Percentiles rank a stretch among this genome's conserved stretches.
Evolutionary conservation across 768 basidiomycete genomes (phyloP).

Genomic region (Serendipita sp.): DNA sequence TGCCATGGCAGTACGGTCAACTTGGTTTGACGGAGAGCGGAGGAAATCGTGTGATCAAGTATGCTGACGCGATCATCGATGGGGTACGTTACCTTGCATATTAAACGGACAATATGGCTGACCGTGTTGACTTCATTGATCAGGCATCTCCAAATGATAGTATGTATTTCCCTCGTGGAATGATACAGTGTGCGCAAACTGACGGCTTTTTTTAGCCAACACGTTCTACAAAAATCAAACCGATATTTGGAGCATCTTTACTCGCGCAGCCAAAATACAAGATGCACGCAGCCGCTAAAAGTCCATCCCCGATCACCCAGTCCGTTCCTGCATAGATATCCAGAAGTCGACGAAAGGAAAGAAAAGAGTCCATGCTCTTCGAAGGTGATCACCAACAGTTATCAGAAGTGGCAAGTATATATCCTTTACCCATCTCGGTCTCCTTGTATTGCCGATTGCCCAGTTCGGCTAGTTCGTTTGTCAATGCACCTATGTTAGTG

Average conservation of each 20-base stretch:
- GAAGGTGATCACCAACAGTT: too few species aligned
- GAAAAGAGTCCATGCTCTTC: too few species aligned
- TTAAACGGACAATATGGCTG: neutral
- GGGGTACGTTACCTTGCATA: constrained; percentile 20
- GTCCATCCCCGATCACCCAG: too few species aligned
- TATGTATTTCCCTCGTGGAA: constrained; percentile 13
- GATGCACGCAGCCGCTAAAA: neutral
- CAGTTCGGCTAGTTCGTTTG: too few species aligned
- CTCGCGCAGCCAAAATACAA: constrained; percentile 13
- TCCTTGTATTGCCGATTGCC: too few species aligned
- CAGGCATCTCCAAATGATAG: constrained; percentile 42
- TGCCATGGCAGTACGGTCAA: constrained; percentile 45
- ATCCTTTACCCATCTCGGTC: too few species aligned
- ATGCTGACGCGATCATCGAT: constrained; percentile 35
- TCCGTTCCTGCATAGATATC: too few species aligned
- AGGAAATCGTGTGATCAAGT: constrained; percentile 39
- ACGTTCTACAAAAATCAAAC: constrained; percentile 40
- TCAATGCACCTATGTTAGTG: too few species aligned
- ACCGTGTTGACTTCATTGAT: neutral
- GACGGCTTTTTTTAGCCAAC: constrained; percentile 21
- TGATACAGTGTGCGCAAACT: neutral
- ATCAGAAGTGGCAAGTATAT: too few species aligned
- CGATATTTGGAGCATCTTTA: constrained; percentile 34
- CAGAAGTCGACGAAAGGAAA: too few species aligned
- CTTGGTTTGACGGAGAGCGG: constrained; percentile 33